Evolutionary conservation across 805 yeast genomes (phyloP).

Genomic region (Cyberlindnera petersonii): DNA sequence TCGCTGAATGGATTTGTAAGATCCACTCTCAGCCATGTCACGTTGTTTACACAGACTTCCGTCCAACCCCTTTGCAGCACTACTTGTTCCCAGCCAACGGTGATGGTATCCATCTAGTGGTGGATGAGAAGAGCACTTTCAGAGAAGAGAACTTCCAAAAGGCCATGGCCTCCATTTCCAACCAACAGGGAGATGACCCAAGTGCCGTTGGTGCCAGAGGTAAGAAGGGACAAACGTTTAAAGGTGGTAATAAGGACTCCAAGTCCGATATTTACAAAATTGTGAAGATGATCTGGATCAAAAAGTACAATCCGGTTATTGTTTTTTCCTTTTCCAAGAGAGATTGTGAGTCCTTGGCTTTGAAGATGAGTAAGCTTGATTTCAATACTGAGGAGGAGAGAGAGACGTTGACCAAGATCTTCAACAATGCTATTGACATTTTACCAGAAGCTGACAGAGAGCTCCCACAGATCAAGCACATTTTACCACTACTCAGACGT

Average conservation of each 20-base stretch:
- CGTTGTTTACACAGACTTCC: conserved; percentile 96
- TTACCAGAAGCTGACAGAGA: conserved; percentile 89
- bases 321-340: conserved; percentile 97
- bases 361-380: conserved; percentile 93
- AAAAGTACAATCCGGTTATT: conserved; percentile 95
- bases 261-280: conserved; percentile 90
- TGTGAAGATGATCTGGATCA: conserved; percentile 96
- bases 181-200: conserved; percentile 81
- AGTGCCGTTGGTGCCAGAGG: conserved; percentile 57
- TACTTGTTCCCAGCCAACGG: conserved; percentile 98
- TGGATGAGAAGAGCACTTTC: conserved; percentile 93
- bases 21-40: conserved; percentile 96
- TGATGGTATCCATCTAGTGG: conserved; percentile 95
- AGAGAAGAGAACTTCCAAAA: conserved; percentile 97
- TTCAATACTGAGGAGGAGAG: conserved; percentile 94
- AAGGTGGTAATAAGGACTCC: conserved; percentile 78
- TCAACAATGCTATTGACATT: conserved; percentile 82
- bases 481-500: conserved; percentile 81
- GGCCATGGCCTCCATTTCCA: conserved; percentile 92
- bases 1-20: conserved; percentile 97
- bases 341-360: conserved; percentile 91
- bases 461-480: conserved; percentile 90
- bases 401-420: conserved; percentile 84
- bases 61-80: conserved; percentile 98
- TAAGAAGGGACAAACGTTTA: conserved; percentile 74